A percentile compares a stretch with the other conserved stretches of the same genome.
Conservation (phyloP, 2,329 filamentous ascomycete genomes). For the Fusarium hostae region DNA sequence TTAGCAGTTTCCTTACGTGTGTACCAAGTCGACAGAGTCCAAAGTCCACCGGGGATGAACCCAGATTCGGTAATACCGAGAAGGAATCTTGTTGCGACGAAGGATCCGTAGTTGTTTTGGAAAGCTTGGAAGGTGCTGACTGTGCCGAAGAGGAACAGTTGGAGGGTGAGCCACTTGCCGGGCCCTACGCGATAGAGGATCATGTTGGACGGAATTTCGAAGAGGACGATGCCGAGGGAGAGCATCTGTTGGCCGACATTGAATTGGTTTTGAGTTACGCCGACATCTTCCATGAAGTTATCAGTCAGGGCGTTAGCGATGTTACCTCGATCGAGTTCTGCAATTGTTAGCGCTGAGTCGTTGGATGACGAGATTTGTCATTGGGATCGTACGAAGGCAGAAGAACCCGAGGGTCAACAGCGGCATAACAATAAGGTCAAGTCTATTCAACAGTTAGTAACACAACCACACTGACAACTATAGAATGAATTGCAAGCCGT, state of each 20-base stretch:
- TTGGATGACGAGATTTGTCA: fast-evolving
- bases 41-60: conserved; percentile 64
- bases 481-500: no score
- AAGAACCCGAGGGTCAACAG: conserved; percentile 56
- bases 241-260: conserved; percentile 64
- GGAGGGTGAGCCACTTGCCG: conserved; percentile 63
- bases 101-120: conserved; percentile 58
- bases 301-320: conserved; percentile 61
- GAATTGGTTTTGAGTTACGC: conserved; percentile 62
- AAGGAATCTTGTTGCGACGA: conserved; percentile 61
- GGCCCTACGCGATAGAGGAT: conserved; percentile 53
- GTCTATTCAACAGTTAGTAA: conserved; percentile 32
- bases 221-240: conserved; percentile 61
- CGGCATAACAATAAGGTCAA: conserved; percentile 57
- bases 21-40: conserved; percentile 66
- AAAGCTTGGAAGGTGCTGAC: conserved; percentile 67
- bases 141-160: conserved; percentile 64
- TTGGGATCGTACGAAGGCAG: conserved; percentile 50
- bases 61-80: conserved; percentile 65
- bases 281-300: conserved; percentile 61
- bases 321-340: conserved; percentile 55
- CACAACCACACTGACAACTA: no score
- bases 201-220: conserved; percentile 54
- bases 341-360: not conserved
- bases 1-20: conserved; percentile 63